These are phyloP conservation scores for Termitomyces sp. DNA, from an alignment of 768 basidiomycete genomes.

Conservation along the genomic window DNA sequence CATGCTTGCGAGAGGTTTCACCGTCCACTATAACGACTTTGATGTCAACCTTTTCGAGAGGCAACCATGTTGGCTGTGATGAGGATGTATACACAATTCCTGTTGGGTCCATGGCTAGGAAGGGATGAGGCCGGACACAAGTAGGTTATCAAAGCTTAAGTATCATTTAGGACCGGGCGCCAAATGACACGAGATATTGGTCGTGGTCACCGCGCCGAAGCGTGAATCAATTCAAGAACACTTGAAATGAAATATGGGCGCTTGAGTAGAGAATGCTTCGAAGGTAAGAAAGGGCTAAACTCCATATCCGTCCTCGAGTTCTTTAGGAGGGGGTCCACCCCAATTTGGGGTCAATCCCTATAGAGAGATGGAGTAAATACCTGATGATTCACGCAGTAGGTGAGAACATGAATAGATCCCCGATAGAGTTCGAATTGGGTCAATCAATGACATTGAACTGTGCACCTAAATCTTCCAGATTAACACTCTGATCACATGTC, in stretches of 20 bases:
- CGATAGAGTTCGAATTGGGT: no score
- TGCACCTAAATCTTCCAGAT: no score
- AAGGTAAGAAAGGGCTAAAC: neutral
- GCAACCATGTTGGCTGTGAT: slow-evolving; percentile 19
- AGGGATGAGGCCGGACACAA: neutral
- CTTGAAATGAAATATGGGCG: neutral
- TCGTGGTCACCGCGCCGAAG: neutral
- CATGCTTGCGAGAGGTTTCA: slow-evolving; percentile 14
- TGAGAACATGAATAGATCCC: no score
- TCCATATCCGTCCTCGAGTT: neutral
- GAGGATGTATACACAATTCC: slow-evolving; percentile 16
- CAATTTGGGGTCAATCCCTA: no score
- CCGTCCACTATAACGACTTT: slow-evolving; percentile 39
- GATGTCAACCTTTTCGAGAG: slow-evolving; percentile 35
- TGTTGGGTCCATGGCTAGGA: neutral
- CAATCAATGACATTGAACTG: no score
- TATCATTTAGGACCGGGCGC: neutral
- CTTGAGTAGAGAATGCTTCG: neutral
- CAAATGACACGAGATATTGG: slow-evolving; percentile 1
- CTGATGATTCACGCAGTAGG: no score
- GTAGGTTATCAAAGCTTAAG: neutral
- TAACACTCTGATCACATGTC: no score
- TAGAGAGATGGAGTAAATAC: no score
- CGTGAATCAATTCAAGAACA: neutral
- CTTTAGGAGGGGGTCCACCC: neutral